Base-by-base conservation (phyloP, 2,329 filamentous ascomycete species). In the Chaetomium sp. region DNA sequence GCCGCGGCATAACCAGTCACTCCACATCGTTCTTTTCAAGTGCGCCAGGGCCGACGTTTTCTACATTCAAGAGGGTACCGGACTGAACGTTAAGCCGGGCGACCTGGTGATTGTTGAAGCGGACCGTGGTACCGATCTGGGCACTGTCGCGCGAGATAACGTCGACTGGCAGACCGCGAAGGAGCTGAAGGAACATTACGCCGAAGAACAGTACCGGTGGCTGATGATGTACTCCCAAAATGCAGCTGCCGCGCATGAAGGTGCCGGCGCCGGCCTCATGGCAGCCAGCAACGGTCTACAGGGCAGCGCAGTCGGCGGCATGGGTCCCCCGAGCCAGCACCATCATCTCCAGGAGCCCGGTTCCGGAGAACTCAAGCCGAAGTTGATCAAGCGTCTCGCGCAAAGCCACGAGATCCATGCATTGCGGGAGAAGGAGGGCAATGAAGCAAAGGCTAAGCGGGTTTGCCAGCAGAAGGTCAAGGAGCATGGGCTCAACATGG, bases 101-200 rank as follows among this genome's bases (percentile, higher is more conserved):
- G 94, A 99, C 68, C 78, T 97, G 52, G 95, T 99, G 59, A 97
- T 99, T 63, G 91, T 96, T 14, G 94, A 99, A 72, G 94, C 94
- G 32, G 95, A 99, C 70, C 89, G 94, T 60, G 94, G 94, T 46
- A 95, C 91, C 27, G 95, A 99, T 68, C 80, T 99, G 38, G 95
- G 94, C 45, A 96, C 92, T 33, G 92, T 99, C 34, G 88, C 89
- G 52, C 85, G 88, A 63, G 88, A 91, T 60, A 91, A 95, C 64
- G 85, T 97, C 41, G 88, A 90, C 59, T 91, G 91, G 80, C 86
- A 91, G 62, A 83, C 87, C 51, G 94, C 94, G 7, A 91, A 94
- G 66, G 87, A 94, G 48, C 75, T 91, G 62, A 96, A 96, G 70
- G 89, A 95, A 64, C 86, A 94, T 64, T 95, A 92, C 62, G 88